Base-by-base conservation (phyloP, 2,329 filamentous ascomycete genomes). In the Didymella pomorum region DNA sequence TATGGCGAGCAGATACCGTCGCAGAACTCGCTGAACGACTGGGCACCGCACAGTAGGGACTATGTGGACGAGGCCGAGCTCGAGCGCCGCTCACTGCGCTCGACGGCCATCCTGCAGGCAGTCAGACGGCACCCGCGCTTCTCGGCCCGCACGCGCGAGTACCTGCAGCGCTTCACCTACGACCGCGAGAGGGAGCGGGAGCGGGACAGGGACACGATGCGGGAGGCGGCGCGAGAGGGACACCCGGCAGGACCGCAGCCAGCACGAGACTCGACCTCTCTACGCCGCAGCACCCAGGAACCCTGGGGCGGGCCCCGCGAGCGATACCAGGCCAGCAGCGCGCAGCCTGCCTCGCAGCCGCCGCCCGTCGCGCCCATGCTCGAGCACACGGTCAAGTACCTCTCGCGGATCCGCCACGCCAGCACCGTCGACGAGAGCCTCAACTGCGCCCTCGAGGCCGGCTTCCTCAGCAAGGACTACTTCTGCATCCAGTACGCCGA, bases 351-450 rank as follows among this genome's bases (percentile, higher is more conserved):
- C 51, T 64, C 26, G 53, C 69, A 60, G 14, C 56, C 71, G 18
- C 37, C 72, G 4, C 20, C 67, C 8, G 64, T 69, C 3, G 74
- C 76, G 35, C 72, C 76, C 14, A 73, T 78, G 49, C 71, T 89
- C 50, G 85, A 87, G 67, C 83, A 85, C 63, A 83, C 84, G 1
- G 84, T 89, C 66, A 83, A 81, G 65, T 89, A 89, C 70, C 80
- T 89, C 16, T 83, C 86, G 53, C 80, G 81, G 51, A 77, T 89
- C 61, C 84, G 86, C 16, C 79, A 80, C 52, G 84, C 82, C 28
- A 79, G 73, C 53, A 81, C 79, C 12, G 79, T 83, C 50, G 81
- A 86, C 60, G 84, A 87, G 61, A 83, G 83, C 60, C 73, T 86
- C 18, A 79, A 78, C 33, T 79, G 79, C 18, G 84, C 84, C 14